These are phyloP conservation scores for Eutrema yunnanense DNA, from an alignment of 345 rosid genomes.

Conservation along the genomic window DNA sequence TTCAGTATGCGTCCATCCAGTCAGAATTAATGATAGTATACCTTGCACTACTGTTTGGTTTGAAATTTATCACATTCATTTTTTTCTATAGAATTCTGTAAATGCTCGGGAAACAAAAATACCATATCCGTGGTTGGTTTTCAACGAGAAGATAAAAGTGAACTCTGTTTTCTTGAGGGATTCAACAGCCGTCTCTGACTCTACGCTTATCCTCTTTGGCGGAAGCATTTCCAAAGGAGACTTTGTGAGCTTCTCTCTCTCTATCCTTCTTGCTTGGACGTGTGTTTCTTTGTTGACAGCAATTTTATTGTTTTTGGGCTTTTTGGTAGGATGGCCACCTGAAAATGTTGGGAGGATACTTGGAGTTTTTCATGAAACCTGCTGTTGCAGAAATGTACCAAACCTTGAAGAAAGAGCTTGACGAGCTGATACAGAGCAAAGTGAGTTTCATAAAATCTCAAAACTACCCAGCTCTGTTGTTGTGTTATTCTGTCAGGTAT, in stretches of 20 bases:
- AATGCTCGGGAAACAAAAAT: slow-evolving; percentile 72
- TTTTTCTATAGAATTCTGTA: slow-evolving; percentile 55
- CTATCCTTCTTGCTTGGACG: slow-evolving; percentile 7
- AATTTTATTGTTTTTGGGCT: neutral
- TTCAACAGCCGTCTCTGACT: slow-evolving; percentile 92
- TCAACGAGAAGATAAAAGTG: slow-evolving; percentile 93
- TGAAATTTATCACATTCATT: neutral
- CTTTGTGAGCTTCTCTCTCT: slow-evolving; percentile 35
- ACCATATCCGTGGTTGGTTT: slow-evolving; percentile 87
- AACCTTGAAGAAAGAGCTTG: slow-evolving; percentile 69
- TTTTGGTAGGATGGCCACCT: slow-evolving; percentile 70
- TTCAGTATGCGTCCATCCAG: slow-evolving; percentile 48
- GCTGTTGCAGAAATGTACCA: slow-evolving; percentile 55
- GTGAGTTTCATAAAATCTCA: slow-evolving; percentile 40
- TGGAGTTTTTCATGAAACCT: slow-evolving; percentile 84
- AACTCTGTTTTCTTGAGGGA: slow-evolving; percentile 84
- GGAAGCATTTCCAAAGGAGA: slow-evolving; percentile 67
- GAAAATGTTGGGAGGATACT: slow-evolving; percentile 88
- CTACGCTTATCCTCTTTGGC: slow-evolving; percentile 76
- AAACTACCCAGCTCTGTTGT: slow-evolving; percentile 9
- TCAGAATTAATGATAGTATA: neutral
- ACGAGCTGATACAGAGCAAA: slow-evolving; percentile 68
- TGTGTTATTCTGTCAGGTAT: slow-evolving; percentile 10
- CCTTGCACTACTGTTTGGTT: slow-evolving; percentile 1
- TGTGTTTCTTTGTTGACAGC: neutral